Evolutionary conservation across 1,284 basidiomycete species (phyloP).

Genomic region (Porogramme epimiltina): DNA sequence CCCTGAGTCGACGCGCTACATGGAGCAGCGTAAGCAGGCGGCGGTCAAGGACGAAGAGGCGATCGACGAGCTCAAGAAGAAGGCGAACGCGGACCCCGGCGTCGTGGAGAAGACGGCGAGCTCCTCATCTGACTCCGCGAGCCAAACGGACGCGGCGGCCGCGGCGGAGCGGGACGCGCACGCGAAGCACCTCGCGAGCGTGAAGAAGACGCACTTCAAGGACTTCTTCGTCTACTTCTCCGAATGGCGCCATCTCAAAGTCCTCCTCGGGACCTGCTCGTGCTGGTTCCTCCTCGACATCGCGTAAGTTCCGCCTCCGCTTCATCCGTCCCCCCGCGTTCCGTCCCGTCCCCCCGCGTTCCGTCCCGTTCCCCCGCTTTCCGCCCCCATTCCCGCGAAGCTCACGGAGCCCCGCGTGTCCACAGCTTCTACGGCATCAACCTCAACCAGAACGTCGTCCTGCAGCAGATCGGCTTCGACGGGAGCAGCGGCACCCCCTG

Average conservation of each 20-base stretch:
- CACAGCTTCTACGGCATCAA: constrained; percentile 76
- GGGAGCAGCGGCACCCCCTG: constrained; percentile 58
- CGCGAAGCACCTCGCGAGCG: constrained; percentile 9
- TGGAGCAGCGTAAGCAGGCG: constrained; percentile 40
- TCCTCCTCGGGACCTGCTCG: constrained; percentile 51
- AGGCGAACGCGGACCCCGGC: too few relatives aligned
- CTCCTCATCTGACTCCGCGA: constrained; percentile 1
- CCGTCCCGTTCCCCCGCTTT: too few relatives aligned
- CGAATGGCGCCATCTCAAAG: constrained; percentile 57
- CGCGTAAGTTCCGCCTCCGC: constrained; percentile 36
- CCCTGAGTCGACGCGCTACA: constrained; percentile 66
- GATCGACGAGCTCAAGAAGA: constrained; percentile 36
- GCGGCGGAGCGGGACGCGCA: too few relatives aligned
- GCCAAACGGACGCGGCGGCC: background rate
- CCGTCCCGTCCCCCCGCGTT: too few relatives aligned
- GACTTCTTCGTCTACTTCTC: constrained; percentile 56
- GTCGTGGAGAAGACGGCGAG: constrained; percentile 1
- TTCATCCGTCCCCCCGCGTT: too few relatives aligned
- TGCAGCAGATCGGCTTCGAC: constrained; percentile 67
- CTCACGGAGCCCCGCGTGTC: background rate
- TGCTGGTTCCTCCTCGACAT: constrained; percentile 64
- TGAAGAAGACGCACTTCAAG: constrained; percentile 42
- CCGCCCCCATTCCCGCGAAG: background rate
- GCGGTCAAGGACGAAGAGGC: constrained; percentile 34
- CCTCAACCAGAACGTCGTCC: constrained; percentile 75